phyloP scores from a whole-genome alignment of 1,139 yeast species.

The Meyerozyma carpophila region DNA sequence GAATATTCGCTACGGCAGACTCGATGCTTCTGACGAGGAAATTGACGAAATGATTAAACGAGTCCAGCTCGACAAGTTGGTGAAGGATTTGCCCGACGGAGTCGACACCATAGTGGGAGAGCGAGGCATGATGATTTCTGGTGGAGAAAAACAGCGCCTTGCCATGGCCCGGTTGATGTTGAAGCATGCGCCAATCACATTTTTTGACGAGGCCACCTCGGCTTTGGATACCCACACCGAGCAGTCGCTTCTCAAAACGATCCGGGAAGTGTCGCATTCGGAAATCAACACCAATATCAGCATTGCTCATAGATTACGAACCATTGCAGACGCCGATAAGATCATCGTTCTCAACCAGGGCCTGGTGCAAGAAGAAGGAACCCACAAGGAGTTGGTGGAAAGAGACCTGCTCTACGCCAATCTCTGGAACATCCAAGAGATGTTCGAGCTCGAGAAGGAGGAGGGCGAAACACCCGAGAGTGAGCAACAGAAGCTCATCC shows the following conservation, averaged over 20 bases:
- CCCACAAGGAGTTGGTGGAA: constrained; percentile 57
- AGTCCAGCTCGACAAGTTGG: constrained; percentile 64
- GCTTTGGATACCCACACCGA: constrained; percentile 97
- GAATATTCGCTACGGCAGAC: constrained; percentile 81
- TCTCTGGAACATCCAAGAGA: constrained; percentile 91
- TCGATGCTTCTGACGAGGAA: constrained; percentile 70
- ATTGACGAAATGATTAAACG: constrained; percentile 56
- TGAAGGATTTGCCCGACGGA: constrained; percentile 78
- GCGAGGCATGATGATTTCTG: constrained; percentile 96
- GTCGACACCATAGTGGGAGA: constrained; percentile 91
- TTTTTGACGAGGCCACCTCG: constrained; percentile 95
- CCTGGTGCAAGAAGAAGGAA: constrained; percentile 79
- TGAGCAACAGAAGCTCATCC: too few relatives aligned
- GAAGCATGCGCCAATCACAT: constrained; percentile 83
- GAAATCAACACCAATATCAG: constrained; percentile 70
- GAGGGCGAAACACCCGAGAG: not conserved
- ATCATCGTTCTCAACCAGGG: constrained; percentile 85
- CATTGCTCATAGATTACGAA: constrained; percentile 90
- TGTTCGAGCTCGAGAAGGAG: constrained; percentile 36
- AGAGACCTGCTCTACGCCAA: constrained; percentile 62
- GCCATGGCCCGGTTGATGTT: constrained; percentile 87
- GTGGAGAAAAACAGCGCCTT: constrained; percentile 94
- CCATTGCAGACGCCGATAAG: constrained; percentile 91
- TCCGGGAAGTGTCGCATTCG: constrained; percentile 55
- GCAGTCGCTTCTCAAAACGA: constrained; percentile 71